These are phyloP conservation scores for Fusarium gaditjirri DNA, from an alignment of 2,329 filamentous ascomycete species.

Conservation along the genomic window DNA sequence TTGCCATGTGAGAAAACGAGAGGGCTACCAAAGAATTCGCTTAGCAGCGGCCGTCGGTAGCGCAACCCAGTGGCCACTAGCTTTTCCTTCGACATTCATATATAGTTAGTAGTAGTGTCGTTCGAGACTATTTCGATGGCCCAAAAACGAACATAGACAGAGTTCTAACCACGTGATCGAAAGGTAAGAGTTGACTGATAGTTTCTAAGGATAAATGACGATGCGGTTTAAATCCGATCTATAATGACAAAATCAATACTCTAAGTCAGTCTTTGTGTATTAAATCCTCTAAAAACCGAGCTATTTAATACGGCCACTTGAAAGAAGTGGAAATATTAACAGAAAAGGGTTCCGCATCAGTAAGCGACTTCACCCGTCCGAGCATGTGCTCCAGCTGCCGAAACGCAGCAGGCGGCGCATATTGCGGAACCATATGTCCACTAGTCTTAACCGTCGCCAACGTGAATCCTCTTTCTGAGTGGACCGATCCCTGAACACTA, in stretches of 20 bases:
- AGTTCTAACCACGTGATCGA: rapidly evolving
- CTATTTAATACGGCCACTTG: constrained; percentile 14
- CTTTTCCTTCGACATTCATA: too few species aligned
- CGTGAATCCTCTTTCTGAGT: constrained; percentile 7
- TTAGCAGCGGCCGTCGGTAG: neutral
- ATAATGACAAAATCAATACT: neutral
- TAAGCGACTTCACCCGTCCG: constrained; percentile 13
- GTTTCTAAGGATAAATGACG: neutral
- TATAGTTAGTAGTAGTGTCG: rapidly evolving
- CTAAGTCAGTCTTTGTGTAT: neutral
- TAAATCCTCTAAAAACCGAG: too few species aligned
- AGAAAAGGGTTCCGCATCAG: constrained; percentile 3
- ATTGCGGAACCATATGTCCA: constrained; percentile 24
- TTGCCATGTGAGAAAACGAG: neutral
- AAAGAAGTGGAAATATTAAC: constrained; percentile 19
- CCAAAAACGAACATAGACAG: neutral
- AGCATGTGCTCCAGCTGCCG: constrained; percentile 17
- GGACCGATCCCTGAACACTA: constrained; percentile 4
- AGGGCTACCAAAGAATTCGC: neutral
- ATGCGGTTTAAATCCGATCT: rapidly evolving
- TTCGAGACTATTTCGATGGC: neutral
- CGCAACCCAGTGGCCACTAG: neutral
- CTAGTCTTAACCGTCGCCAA: constrained; percentile 18
- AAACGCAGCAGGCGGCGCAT: constrained; percentile 15
- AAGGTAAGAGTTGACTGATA: rapidly evolving